Percentiles rank a stretch among this genome's conserved stretches.
These are phyloP conservation scores for Inonotus obliquus DNA, from an alignment of 1,284 basidiomycete species.

Conservation along the genomic window DNA sequence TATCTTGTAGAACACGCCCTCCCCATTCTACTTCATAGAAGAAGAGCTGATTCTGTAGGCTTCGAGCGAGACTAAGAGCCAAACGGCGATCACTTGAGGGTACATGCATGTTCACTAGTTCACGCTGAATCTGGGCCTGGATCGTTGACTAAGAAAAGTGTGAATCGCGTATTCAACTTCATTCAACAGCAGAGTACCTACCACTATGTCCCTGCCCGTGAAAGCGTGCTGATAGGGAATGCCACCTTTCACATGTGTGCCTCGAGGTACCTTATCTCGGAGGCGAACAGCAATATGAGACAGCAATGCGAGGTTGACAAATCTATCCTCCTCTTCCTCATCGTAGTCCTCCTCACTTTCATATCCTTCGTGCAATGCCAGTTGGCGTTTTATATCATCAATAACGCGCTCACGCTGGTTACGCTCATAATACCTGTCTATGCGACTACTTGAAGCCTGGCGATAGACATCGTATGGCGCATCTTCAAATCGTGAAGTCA, in stretches of 20 bases:
- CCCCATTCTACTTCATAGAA: slow-evolving; percentile 99
- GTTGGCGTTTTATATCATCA: slow-evolving; percentile 38
- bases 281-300: slow-evolving; percentile 87
- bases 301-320: slow-evolving; percentile 83
- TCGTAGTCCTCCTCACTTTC: slow-evolving; percentile 46
- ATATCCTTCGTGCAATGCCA: slow-evolving; percentile 40
- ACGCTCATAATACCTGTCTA: slow-evolving; percentile 10
- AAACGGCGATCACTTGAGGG: slow-evolving; percentile 70
- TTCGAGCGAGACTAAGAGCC: slow-evolving; percentile 83
- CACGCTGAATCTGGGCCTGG: slow-evolving; percentile 71
- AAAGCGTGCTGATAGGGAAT: slow-evolving; percentile 85
- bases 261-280: slow-evolving; percentile 80
- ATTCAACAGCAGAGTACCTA: slow-evolving; percentile 38
- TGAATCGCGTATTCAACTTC: slow-evolving; percentile 8
- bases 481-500: slow-evolving; percentile 12
- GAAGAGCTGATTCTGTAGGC: slow-evolving; percentile 88
- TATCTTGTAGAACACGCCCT: slow-evolving; percentile 77
- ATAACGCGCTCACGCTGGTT: slow-evolving; percentile 26
- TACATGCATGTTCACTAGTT: slow-evolving; percentile 66
- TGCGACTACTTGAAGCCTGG: slow-evolving; percentile 11
- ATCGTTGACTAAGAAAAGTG: slow-evolving; percentile 61
- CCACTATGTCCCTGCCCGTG: slow-evolving; percentile 89
- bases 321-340: slow-evolving; percentile 70
- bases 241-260: slow-evolving; percentile 86
- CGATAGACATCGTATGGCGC: slow-evolving; percentile 10